Percentiles rank a stretch among this genome's conserved stretches.
These are phyloP conservation scores for Colletotrichum eleusines DNA, from an alignment of 2,329 filamentous ascomycete genomes.

Conservation along the genomic window DNA sequence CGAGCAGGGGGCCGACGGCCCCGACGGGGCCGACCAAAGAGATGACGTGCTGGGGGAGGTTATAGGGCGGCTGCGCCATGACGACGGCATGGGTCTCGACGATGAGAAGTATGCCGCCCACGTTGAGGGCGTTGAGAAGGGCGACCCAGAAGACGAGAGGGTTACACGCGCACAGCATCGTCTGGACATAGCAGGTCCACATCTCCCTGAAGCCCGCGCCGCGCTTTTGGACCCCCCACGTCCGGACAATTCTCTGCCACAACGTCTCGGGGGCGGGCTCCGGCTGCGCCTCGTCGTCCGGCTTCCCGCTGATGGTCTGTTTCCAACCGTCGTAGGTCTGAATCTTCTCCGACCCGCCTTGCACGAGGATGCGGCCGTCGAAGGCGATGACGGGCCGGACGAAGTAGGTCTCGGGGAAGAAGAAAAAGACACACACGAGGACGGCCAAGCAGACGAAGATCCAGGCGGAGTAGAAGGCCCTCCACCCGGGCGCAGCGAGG, in stretches of 20 bases:
- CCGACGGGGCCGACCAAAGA: slow-evolving; percentile 34
- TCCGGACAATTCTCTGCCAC: slow-evolving; percentile 26
- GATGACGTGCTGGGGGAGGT: slow-evolving; percentile 32
- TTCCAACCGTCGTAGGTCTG: slow-evolving; percentile 52
- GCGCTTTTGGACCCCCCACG: slow-evolving; percentile 31
- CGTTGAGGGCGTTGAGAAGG: slow-evolving; percentile 46
- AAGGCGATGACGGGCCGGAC: slow-evolving; percentile 55
- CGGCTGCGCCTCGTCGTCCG: slow-evolving; percentile 20
- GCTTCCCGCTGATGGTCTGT: slow-evolving; percentile 34
- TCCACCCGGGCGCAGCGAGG: slow-evolving; percentile 48
- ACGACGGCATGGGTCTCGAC: slow-evolving; percentile 43
- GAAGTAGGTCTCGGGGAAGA: slow-evolving; percentile 56
- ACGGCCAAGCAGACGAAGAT: slow-evolving; percentile 45
- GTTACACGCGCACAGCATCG: slow-evolving; percentile 45
- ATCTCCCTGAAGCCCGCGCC: slow-evolving; percentile 38
- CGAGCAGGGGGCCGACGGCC: slow-evolving; percentile 40
- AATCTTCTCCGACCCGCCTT: slow-evolving; percentile 54
- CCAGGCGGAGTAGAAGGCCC: slow-evolving; percentile 50
- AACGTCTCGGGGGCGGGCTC: slow-evolving; percentile 20
- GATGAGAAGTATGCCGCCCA: slow-evolving; percentile 45
- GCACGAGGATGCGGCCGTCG: slow-evolving; percentile 54
- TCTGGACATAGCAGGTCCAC: slow-evolving; percentile 44
- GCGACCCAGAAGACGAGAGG: slow-evolving; percentile 47
- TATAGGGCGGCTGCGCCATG: slow-evolving; percentile 42
- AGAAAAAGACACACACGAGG: slow-evolving; percentile 48